Percentiles rank a stretch among this genome's conserved stretches.
Evolutionary conservation across 371 early-diverging fungal genomes (phyloP).

Genomic region (Fennellomyces sp.): DNA sequence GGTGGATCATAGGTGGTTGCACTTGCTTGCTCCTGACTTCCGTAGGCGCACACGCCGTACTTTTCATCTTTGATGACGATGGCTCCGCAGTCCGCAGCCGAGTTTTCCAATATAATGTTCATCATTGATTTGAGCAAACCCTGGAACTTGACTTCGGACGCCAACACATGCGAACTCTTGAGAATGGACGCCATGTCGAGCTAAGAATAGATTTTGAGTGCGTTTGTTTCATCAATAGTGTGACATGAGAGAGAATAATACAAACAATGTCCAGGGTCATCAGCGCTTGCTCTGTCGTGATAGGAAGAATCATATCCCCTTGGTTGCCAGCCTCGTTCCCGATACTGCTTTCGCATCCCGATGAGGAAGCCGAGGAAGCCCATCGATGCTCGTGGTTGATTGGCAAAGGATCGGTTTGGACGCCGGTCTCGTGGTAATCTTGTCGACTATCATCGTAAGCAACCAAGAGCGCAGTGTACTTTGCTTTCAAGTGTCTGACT

Average conservation of each 20-base stretch:
- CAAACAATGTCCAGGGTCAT: slow-evolving; percentile 46
- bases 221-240: neutral
- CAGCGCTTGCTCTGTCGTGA: slow-evolving; percentile 45
- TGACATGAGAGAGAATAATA: too few relatives aligned
- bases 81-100: slow-evolving; percentile 48
- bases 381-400: too few relatives aligned
- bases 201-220: neutral
- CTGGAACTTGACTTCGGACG: slow-evolving; percentile 49
- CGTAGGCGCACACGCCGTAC: slow-evolving; percentile 43
- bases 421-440: slow-evolving; percentile 30
- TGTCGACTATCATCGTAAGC: slow-evolving; percentile 31
- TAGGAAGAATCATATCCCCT: slow-evolving; percentile 43
- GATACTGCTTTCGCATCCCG: neutral
- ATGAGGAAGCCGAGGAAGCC: too few relatives aligned
- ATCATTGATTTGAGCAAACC: slow-evolving; percentile 42
- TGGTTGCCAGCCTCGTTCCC: slow-evolving; percentile 2
- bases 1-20: slow-evolving; percentile 48
- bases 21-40: slow-evolving; percentile 36
- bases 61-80: slow-evolving; percentile 50
- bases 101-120: slow-evolving; percentile 45
- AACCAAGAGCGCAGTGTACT: slow-evolving; percentile 25
- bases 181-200: slow-evolving; percentile 50
- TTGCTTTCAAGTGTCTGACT: slow-evolving; percentile 30
- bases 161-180: slow-evolving; percentile 51
- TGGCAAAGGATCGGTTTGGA: slow-evolving; percentile 13